Conservation (phyloP, 1,139 yeast genomes). For the Diutina siamensis region DNA sequence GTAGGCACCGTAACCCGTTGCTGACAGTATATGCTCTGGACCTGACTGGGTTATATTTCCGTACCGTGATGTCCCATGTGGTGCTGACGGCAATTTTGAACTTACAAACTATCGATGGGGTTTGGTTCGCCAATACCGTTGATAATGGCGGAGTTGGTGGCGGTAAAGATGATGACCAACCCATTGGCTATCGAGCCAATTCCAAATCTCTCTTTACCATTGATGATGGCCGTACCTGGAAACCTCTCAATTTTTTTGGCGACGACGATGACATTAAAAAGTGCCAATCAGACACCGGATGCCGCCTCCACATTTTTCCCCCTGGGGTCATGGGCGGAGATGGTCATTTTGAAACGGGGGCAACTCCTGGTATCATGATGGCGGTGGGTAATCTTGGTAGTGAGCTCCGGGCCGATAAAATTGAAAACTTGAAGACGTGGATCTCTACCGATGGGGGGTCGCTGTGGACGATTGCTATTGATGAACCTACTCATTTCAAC, state of each 20-base stretch:
- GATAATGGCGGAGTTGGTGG: conserved; percentile 15
- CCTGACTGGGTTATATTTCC: conserved; percentile 49
- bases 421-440: conserved; percentile 32
- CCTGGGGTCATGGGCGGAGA: conserved; percentile 41
- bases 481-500: conserved; percentile 44
- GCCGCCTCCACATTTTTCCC: conserved; percentile 47
- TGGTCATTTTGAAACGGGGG: conserved; percentile 46
- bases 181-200: conserved; percentile 9
- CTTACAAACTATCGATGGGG: conserved; percentile 57
- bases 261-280: conserved; percentile 32
- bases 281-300: conserved; percentile 34
- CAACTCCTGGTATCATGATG: conserved; percentile 63
- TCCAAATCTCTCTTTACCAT: conserved; percentile 31
- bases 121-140: conserved; percentile 45
- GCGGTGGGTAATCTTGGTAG: conserved; percentile 47
- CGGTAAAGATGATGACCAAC: conserved; percentile 16
- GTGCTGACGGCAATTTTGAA: conserved; percentile 36
- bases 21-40: conserved; percentile 47
- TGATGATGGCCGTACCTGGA: conserved; percentile 62
- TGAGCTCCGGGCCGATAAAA: conserved; percentile 11
- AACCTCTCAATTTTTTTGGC: conserved; percentile 11
- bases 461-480: conserved; percentile 50
- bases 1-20: conserved; percentile 12
- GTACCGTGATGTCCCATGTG: conserved; percentile 28
- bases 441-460: conserved; percentile 72